Evolutionary conservation across 192 early-diverging fungal species (phyloP).

Genomic region (Gryganskiella cystojenkinii): DNA sequence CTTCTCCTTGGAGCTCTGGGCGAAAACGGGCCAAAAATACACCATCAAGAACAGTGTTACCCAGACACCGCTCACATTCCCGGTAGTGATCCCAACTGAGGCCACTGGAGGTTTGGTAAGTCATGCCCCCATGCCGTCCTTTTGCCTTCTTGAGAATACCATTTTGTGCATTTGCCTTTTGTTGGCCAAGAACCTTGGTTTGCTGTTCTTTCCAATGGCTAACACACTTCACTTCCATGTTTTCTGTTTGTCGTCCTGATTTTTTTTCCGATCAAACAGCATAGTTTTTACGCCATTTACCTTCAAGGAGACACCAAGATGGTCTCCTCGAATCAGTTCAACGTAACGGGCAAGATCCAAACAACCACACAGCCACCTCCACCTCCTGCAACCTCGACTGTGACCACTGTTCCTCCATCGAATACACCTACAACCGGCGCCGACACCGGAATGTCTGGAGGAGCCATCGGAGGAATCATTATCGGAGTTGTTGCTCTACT

Average conservation of each 20-base stretch:
- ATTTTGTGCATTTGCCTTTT: not conserved
- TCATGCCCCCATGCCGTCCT: not conserved
- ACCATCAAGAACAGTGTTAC: not conserved
- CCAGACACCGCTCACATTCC: not conserved
- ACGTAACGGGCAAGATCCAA: not conserved
- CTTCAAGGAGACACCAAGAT: not conserved
- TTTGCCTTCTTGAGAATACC: not conserved
- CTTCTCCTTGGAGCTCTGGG: constrained; percentile 18
- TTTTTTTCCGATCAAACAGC: too few relatives aligned
- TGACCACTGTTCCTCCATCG: not conserved
- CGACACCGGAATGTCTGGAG: constrained; percentile 18
- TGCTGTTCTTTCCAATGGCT: too few relatives aligned
- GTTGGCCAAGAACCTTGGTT: too few relatives aligned
- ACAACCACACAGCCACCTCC: not conserved
- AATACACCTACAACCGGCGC: not conserved
- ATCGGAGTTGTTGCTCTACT: constrained; percentile 16
- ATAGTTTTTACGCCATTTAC: constrained; percentile 40
- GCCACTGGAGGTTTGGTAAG: constrained; percentile 44
- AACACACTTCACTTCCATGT: too few relatives aligned
- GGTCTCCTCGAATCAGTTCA: constrained; percentile 13
- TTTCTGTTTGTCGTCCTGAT: too few relatives aligned
- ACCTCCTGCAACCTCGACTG: not conserved
- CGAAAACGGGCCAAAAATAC: constrained; percentile 18
- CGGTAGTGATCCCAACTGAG: constrained; percentile 3
- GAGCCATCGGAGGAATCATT: constrained; percentile 23